Percentiles rank a stretch among this genome's conserved stretches.
These are phyloP conservation scores for Penicillium bovifimosum DNA, from an alignment of 495 filamentous ascomycete genomes.

Conservation along the genomic window DNA sequence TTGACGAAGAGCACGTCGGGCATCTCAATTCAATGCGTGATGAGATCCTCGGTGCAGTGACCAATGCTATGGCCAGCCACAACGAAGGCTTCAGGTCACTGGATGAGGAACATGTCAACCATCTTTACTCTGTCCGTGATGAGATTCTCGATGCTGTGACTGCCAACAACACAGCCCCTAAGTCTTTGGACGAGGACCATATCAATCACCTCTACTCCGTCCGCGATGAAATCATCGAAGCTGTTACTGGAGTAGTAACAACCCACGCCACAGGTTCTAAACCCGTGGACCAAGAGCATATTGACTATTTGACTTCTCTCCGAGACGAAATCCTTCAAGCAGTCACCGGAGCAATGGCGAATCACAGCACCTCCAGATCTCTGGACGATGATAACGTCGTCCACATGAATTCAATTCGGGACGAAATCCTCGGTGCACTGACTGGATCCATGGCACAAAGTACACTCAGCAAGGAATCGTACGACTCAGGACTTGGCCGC, in stretches of 20 bases:
- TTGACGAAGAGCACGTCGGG: conserved; percentile 20
- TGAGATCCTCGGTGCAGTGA: conserved; percentile 44
- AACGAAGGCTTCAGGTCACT: neutral
- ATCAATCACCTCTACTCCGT: conserved; percentile 3
- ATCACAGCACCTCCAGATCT: conserved; percentile 10
- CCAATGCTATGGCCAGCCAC: conserved; percentile 4
- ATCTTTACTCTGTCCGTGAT: conserved; percentile 1
- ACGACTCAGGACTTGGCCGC: conserved; percentile 40
- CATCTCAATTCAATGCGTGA: conserved; percentile 20
- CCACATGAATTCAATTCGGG: conserved; percentile 32
- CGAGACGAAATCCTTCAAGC: conserved; percentile 43
- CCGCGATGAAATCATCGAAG: conserved; percentile 40
- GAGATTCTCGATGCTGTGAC: conserved; percentile 48
- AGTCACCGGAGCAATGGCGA: conserved; percentile 50
- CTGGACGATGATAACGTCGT: conserved; percentile 21
- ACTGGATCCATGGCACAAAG: conserved; percentile 41
- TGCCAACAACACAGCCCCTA: conserved; percentile 5
- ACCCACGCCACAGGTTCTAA: conserved; percentile 49
- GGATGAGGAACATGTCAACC: conserved; percentile 11
- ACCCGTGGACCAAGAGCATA: conserved; percentile 4
- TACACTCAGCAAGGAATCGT: conserved; percentile 43
- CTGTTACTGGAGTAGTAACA: conserved; percentile 27
- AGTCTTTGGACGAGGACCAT: conserved; percentile 8
- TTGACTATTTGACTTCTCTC: conserved; percentile 15
- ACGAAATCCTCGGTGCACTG: conserved; percentile 38